Base-by-base conservation (phyloP, 192 early-diverging fungal genomes). In the Backusella morwellensis region DNA sequence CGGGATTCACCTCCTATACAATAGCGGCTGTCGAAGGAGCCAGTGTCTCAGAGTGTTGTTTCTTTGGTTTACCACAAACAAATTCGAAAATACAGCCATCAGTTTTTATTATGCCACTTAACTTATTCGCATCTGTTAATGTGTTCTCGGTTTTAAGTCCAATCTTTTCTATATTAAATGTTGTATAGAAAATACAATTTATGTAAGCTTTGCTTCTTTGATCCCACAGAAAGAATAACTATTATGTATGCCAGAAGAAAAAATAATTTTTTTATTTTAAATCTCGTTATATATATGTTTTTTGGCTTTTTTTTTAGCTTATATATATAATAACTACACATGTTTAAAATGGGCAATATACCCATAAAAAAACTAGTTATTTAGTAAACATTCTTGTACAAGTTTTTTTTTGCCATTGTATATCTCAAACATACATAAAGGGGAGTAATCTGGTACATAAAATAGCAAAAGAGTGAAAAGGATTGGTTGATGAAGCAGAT, bases 351-450 rank as follows among this genome's bases (percentile, higher is more conserved):
- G 56, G 23, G 56, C 0, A 63, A 12, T 4, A 29, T 29, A 29
- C 56, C 4, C 56, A 29, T 63, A 2, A 26, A 63, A 59, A 23
- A 63, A 14, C 11, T 63, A 29, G 56, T 63, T 29, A 29, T 63
- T 63, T 63, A 63, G 26, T 12, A 4, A 63, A 63, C 56, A 63
- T 63, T 63, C 56, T 63, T 63, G 56, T 63, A 63, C 56, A 63
- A 63, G 26, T 63, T 15, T 44, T 44, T 40, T 56, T 56, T 56
- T 56, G 56, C 56, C 9, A 11, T 26, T 29, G 56, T 63, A 63
- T 59, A 23, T 59, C 56, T 59, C 56, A 59, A 59, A 59, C 56
- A 59, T 63, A 63, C 23, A 29, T 63, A 29, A 56, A 54, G 17
- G n/a, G 8, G 6, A 23, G 17, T 21, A 59, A 59, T 59, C n/a